phyloP scores from a whole-genome alignment of 495 filamentous ascomycete genomes.

The Penicillium pulvis region DNA sequence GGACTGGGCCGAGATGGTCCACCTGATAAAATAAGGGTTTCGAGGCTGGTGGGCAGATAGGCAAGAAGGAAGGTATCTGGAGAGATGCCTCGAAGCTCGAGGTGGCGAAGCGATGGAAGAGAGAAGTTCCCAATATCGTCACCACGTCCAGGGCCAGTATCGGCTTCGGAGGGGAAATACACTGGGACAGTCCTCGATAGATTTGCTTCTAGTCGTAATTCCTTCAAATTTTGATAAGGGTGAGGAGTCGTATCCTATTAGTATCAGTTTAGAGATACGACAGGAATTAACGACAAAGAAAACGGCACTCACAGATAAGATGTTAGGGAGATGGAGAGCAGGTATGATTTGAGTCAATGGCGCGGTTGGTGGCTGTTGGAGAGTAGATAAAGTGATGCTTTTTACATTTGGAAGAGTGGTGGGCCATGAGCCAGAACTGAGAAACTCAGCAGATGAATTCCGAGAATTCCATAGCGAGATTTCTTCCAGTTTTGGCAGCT shows the following conservation, averaged over 20 bases:
- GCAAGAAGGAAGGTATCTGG: constrained; percentile 18
- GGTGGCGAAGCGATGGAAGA: constrained; percentile 29
- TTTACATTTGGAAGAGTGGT: constrained; percentile 37
- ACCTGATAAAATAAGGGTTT: constrained; percentile 34
- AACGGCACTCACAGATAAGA: constrained; percentile 3
- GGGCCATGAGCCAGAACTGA: constrained; percentile 24
- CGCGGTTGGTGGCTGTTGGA: neutral
- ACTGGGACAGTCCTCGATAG: constrained; percentile 18
- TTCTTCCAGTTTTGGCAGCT: constrained; percentile 44
- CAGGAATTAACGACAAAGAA: neutral
- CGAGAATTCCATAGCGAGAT: constrained; percentile 38
- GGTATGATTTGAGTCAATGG: neutral
- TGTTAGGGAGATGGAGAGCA: neutral
- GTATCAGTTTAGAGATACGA: constrained; percentile 1
- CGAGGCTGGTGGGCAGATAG: constrained; percentile 32
- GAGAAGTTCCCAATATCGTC: neutral
- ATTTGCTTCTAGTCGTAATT: constrained; percentile 37
- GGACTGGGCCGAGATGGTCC: constrained; percentile 18
- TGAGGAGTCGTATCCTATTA: constrained; percentile 13
- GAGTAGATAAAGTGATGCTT: constrained; percentile 28
- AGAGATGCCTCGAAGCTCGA: constrained; percentile 36
- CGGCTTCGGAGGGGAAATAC: constrained; percentile 22
- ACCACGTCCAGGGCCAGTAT: neutral
- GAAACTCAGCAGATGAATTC: constrained; percentile 5
- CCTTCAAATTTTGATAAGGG: constrained; percentile 39